Evolutionary conservation across 352 stramenopile genomes (phyloP), one percentile per base, ranked within the genome.

Genomic region (Thalassiosira mediterranea): DNA sequence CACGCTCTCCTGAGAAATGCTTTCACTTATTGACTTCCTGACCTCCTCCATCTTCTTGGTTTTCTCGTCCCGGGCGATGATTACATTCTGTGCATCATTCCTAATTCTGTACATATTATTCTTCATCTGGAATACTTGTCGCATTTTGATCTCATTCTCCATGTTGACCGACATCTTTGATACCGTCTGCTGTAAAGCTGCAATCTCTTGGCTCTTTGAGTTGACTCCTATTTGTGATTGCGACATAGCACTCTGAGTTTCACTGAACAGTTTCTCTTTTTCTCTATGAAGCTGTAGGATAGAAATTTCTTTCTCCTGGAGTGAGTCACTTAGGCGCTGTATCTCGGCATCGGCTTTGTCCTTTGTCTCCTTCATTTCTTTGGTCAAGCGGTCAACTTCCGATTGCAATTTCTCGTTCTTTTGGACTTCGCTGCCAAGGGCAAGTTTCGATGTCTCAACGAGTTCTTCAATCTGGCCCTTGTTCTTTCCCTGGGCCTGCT

Each of bases 61-160:
- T 17, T 68, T 57, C 3, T 48, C 31, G 7, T 37, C 53, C 8
- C 48, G 66, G 32, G n/a, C 66, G 47, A 67, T 28, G 23, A 75
- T 67, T 37, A 38, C 48, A 25, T 75, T 67, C 31, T 67, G 54
- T 0, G 54, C 46, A 51, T 32, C 40, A 23, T n/a, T 37, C 51
- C 66, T 52, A 17, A 46, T 21, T n/a, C 17, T 42, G 5, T 37
- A 44, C 29, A 66, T 42, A 21, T 59, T 48, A 5, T 66, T 60
- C 53, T 74, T 57, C 51, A 59, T 38, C 15, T 15, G 23, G 0
- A 82, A 52, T 21, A 74, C 60, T 31, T 74, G 42, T 49, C 73
- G 53, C 28, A 82, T 23, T 42, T 74, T 69, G n/a, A 76, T 59
- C 49, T 82, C 73, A 23, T 71, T 82, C 3, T 75, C 57, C 0